Evolutionary conservation across 108 stramenopile species (phyloP), one percentile per base, ranked within the genome.

Genomic region (Parietichytrium sp.): DNA sequence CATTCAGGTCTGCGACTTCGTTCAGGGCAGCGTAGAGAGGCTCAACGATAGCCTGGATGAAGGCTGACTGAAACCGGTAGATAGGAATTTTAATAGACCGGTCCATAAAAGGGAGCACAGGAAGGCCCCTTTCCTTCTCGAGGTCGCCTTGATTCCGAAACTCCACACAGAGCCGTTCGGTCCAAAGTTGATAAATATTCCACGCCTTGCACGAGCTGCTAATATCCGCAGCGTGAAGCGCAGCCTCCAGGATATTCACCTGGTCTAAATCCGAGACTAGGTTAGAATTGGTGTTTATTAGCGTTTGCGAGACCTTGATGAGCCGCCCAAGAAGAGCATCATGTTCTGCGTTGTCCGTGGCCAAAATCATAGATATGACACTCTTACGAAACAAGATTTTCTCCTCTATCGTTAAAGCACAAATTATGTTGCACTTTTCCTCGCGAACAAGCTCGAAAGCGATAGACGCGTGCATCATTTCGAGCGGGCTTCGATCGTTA

Each of bases 211-310:
- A 81, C 0, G 86, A 83, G 61, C 81, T 83, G 27, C 42, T 48
- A 23, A 86, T 53, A 51, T 86, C 86, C 3, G 86, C 86, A 4
- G 84, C 83, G 50, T 86, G 86, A n/a, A 86, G 54, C 0, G 61
- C 18, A 4, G 80, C 51, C 27, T 78, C 49, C 18, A 54, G 79
- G 33, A 48, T 48, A 29, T 80, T 49, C 29, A 27, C 23, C 23
- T 27, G 79, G 50, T 27, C 79, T 16, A 48, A 29, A 27, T 27
- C 49, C 51, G 49, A 51, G 8, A 27, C 49, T 29, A 48, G 15
- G 3, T 52, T 16, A 7, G n/a, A 12, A 0, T 80, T 26, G 15
- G 31, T 29, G 3, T 23, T 29, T 20, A 23, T 27, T 51, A 79
- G 16, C 8, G 36, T 47, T 45, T 82, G 55, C 49, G 55, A 72